These are phyloP conservation scores for Pulveroboletus sp. DNA, from an alignment of 768 basidiomycete species.

Conservation along the genomic window DNA sequence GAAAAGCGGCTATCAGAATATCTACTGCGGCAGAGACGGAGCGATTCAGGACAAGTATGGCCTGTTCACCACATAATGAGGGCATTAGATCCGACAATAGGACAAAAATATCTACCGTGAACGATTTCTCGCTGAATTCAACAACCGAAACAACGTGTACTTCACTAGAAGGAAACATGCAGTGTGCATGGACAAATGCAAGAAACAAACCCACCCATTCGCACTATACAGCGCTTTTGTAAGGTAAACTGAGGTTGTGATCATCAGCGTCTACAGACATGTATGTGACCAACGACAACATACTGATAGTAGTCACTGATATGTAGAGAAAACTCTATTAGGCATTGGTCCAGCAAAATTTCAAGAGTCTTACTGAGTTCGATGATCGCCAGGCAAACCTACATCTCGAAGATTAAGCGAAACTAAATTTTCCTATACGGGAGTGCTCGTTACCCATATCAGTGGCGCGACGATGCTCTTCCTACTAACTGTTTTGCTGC, in stretches of 20 bases:
- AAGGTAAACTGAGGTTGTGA: not conserved
- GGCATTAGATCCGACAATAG: no score
- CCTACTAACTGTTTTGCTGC: slow-evolving; percentile 1
- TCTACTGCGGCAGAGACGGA: slow-evolving; percentile 1
- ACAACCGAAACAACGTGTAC: not conserved
- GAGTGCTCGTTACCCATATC: slow-evolving; percentile 6
- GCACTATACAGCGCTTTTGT: not conserved
- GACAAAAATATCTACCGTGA: not conserved
- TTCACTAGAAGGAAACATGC: not conserved
- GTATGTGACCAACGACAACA: not conserved
- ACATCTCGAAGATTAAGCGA: no score
- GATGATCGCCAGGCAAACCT: slow-evolving; percentile 1
- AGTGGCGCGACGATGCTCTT: slow-evolving; percentile 5
- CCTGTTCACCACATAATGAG: not conserved
- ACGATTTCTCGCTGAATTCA: not conserved
- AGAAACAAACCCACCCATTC: not conserved
- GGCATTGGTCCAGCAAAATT: not conserved
- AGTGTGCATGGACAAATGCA: not conserved
- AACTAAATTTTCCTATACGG: not conserved
- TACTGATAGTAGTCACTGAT: not conserved
- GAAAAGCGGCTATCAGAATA: slow-evolving; percentile 1
- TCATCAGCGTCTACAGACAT: not conserved
- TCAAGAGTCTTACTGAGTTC: slow-evolving; percentile 7
- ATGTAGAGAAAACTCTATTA: not conserved
- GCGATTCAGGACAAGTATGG: not conserved